These are phyloP conservation scores for Tetrapisispora taiwanensis DNA, from an alignment of 805 yeast genomes.

Conservation along the genomic window DNA sequence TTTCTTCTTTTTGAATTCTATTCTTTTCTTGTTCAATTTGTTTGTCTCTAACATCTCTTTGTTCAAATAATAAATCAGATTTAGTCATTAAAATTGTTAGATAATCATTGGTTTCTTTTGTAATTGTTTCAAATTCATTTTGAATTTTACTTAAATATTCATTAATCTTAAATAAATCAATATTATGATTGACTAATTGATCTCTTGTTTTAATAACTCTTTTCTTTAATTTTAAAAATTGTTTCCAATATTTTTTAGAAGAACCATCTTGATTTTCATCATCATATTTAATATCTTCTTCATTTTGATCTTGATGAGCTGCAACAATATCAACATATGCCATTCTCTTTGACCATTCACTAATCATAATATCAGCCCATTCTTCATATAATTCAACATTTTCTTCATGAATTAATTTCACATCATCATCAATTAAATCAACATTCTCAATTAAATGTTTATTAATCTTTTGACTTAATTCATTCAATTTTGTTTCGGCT, in stretches of 20 bases:
- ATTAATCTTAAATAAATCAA: conserved; percentile 6
- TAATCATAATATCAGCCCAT: conserved; percentile 57
- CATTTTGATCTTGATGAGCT: conserved; percentile 9
- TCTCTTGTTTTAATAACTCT: conserved; percentile 48
- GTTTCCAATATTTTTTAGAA: conserved; percentile 50
- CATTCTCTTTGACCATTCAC: conserved; percentile 53
- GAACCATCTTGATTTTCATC: conserved; percentile 22
- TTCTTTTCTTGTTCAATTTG: conserved; percentile 3
- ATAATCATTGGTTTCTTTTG: conserved; percentile 54
- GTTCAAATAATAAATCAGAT: conserved; percentile 48
- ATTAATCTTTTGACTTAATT: conserved; percentile 27
- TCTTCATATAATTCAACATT: conserved; percentile 63
- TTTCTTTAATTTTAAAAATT: conserved; percentile 47
- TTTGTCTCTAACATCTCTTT: conserved; percentile 32
- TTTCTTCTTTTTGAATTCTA: not conserved
- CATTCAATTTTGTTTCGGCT: conserved; percentile 1
- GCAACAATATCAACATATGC: conserved; percentile 31
- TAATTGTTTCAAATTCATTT: conserved; percentile 36
- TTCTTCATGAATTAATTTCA: conserved; percentile 32
- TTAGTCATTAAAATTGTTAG: conserved; percentile 46
- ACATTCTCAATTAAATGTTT: conserved; percentile 25
- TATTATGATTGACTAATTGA: conserved; percentile 29
- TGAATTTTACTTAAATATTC: conserved; percentile 29
- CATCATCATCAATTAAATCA: conserved; percentile 28
- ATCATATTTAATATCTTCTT: conserved; percentile 25